Conservation (phyloP, 805 yeast genomes). For the Ogataea corticis region DNA sequence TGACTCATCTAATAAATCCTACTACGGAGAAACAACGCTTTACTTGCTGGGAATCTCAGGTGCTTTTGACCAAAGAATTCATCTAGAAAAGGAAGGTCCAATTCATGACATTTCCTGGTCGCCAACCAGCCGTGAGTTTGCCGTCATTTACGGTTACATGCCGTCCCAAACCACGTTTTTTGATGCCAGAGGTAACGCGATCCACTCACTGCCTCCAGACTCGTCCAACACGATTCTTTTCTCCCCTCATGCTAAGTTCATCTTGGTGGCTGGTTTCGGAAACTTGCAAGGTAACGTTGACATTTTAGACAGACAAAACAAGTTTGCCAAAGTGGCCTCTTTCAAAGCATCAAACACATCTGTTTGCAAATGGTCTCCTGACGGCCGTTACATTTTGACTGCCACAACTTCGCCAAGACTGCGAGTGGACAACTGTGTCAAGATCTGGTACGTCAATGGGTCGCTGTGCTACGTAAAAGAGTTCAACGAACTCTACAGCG, state of each 20-base stretch:
- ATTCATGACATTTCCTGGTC: slow-evolving; percentile 98
- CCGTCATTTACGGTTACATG: slow-evolving; percentile 96
- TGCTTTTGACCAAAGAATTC: slow-evolving; percentile 83
- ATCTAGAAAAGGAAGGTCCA: slow-evolving; percentile 90
- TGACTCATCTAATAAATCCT: slow-evolving; percentile 88
- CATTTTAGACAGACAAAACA: slow-evolving; percentile 86
- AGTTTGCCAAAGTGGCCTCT: slow-evolving; percentile 74
- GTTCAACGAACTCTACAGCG: slow-evolving; percentile 75
- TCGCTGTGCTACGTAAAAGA: slow-evolving; percentile 75
- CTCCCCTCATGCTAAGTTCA: slow-evolving; percentile 91
- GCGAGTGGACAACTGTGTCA: slow-evolving; percentile 93
- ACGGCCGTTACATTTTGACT: slow-evolving; percentile 88
- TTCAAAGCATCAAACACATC: slow-evolving; percentile 93
- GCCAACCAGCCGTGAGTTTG: slow-evolving; percentile 93
- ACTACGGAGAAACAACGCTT: slow-evolving; percentile 94
- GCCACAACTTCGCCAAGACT: slow-evolving; percentile 97
- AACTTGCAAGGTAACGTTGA: slow-evolving; percentile 96
- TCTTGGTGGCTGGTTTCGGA: slow-evolving; percentile 96
- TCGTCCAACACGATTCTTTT: slow-evolving; percentile 88
- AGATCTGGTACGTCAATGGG: slow-evolving; percentile 92
- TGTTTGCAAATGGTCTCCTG: slow-evolving; percentile 98
- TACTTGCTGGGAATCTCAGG: slow-evolving; percentile 92
- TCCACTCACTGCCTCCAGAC: slow-evolving; percentile 79
- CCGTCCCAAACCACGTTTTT: slow-evolving; percentile 94
- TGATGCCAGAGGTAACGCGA: slow-evolving; percentile 88